phyloP scores from a whole-genome alignment of 129 eudicot genomes.

The Flaveria trinervia region DNA sequence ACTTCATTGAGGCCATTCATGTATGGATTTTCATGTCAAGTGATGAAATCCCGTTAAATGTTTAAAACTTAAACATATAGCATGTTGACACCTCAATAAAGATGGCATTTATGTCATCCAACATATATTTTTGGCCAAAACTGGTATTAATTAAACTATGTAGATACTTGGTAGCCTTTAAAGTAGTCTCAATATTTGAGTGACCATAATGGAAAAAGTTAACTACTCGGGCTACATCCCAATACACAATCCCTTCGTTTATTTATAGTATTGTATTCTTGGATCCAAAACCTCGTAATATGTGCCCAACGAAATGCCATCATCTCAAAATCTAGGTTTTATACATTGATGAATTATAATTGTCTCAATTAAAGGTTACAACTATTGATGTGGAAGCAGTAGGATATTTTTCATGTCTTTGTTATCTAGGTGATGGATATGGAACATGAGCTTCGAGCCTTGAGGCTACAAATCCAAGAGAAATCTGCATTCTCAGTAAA shows the following conservation, averaged over 20 bases:
- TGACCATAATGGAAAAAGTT: not conserved
- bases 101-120: not conserved
- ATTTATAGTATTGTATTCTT: constrained; percentile 1
- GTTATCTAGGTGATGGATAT: constrained; percentile 80
- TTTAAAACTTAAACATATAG: not conserved
- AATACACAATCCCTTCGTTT: not conserved
- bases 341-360: constrained; percentile 6
- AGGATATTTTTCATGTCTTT: constrained; percentile 9
- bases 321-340: constrained; percentile 23
- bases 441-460: constrained; percentile 94
- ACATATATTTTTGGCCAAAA: not conserved
- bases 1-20: not conserved
- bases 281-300: not conserved
- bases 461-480: constrained; percentile 78
- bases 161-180: not conserved
- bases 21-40: not conserved
- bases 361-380: constrained; percentile 8
- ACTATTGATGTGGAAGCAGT: not conserved
- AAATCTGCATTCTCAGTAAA: constrained; percentile 74
- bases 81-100: not conserved
- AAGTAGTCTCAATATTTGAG: not conserved
- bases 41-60: not conserved
- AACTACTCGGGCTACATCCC: not conserved
- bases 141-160: not conserved
- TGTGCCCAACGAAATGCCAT: not conserved